Evolutionary conservation across 345 rosid species (phyloP).

Genomic region (Carallia brachiata): DNA sequence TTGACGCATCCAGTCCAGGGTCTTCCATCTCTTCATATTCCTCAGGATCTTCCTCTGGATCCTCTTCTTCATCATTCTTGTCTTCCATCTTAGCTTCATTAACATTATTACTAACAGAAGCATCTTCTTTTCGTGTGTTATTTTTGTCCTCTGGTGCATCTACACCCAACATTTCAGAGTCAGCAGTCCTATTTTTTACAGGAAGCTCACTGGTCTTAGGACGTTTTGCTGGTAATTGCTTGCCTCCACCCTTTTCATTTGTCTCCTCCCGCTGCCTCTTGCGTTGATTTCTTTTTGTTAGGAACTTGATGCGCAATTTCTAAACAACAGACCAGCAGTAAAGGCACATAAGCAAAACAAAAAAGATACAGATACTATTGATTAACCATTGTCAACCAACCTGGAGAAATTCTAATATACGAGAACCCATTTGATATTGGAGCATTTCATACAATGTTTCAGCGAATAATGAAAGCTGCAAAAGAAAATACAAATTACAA

Average conservation of each 20-base stretch:
- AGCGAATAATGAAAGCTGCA: slow-evolving; percentile 92
- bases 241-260: slow-evolving; percentile 42
- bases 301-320: slow-evolving; percentile 67
- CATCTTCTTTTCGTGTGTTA: slow-evolving; percentile 27
- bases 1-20: slow-evolving; percentile 38
- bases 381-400: slow-evolving; percentile 36
- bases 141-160: slow-evolving; percentile 23
- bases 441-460: slow-evolving; percentile 91
- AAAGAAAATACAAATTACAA: neutral
- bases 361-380: neutral
- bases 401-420: slow-evolving; percentile 76
- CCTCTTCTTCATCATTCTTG: slow-evolving; percentile 43
- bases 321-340: slow-evolving; percentile 23
- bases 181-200: slow-evolving; percentile 38
- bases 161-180: slow-evolving; percentile 28
- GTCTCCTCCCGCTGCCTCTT: slow-evolving; percentile 72
- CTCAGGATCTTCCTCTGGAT: slow-evolving; percentile 64
- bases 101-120: slow-evolving; percentile 30
- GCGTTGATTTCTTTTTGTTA: slow-evolving; percentile 64
- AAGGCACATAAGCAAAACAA: slow-evolving; percentile 6
- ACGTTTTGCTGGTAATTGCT: slow-evolving; percentile 44
- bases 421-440: slow-evolving; percentile 91
- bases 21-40: slow-evolving; percentile 57
- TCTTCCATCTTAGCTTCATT: slow-evolving; percentile 40
- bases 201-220: slow-evolving; percentile 52